Percentiles rank a stretch among this genome's conserved stretches.
Conservation (phyloP, 2,329 filamentous ascomycete species). For the Aspergillus caelatus region DNA sequence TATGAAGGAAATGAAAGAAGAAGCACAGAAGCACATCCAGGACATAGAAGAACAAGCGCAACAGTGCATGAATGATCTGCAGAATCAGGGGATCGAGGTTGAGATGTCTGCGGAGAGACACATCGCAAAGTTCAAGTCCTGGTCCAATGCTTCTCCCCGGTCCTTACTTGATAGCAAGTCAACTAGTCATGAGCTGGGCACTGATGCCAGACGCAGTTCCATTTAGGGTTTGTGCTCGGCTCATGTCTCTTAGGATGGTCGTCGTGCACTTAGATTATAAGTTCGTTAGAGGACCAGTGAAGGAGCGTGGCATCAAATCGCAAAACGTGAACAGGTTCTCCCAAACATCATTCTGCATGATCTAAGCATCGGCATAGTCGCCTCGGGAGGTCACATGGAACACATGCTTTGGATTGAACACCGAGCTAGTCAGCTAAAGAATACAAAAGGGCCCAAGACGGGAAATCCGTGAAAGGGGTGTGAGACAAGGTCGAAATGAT, state of each 20-base stretch:
- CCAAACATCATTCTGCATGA: not conserved
- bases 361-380: not conserved
- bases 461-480: not conserved
- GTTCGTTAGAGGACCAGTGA: not conserved
- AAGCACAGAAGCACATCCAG: constrained; percentile 15
- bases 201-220: constrained; percentile 20
- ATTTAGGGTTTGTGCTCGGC: constrained; percentile 16
- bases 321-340: not conserved
- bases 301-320: not conserved
- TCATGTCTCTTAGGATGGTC: not conserved
- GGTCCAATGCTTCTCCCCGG: constrained; percentile 16
- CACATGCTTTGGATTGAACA: not conserved
- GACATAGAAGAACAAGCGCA: constrained; percentile 19
- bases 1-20: constrained; percentile 17
- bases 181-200: constrained; percentile 14
- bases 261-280: not conserved
- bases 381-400: not conserved
- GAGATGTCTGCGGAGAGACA: constrained; percentile 15
- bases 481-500: not conserved
- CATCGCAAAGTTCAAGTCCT: constrained; percentile 13
- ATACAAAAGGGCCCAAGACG: not conserved
- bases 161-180: constrained; percentile 15
- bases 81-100: constrained; percentile 14
- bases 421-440: not conserved
- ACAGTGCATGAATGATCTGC: constrained; percentile 17